Evolutionary conservation across 1,139 yeast species (phyloP), one percentile per base, ranked within the genome.

Genomic region (Hanseniaspora uvarum): DNA sequence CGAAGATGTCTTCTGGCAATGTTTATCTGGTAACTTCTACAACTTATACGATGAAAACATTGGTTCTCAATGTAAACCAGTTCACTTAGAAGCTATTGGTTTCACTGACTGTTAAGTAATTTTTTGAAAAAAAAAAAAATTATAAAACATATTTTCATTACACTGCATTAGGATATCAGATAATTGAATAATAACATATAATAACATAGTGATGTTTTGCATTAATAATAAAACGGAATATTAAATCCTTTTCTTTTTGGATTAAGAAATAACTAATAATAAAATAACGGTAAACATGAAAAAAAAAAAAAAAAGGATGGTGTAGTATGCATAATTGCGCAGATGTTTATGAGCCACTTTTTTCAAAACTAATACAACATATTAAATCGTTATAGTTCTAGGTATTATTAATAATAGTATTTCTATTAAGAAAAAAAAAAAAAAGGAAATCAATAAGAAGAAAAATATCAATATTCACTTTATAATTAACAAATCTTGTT

Each of bases 11-110:
- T 84, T 84, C 81, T 83, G 77, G 79, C 87, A 83, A 74, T 84
- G 94, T 76, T 70, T 76, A 62, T 81, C 88, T 38, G 94, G 94
- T 63, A 74, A 74, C 65, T 84, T 84, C 80, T 83, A 81, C 83
- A 84, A 84, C 79, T 76, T 84, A 70, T 84, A 84, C 72, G 86
- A 83, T 66, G 73, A 81, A 71, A 70, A 76, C 60, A 71, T 81
- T 58, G 88, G 85, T 61, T 70, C 67, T 48, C 87, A 81, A 69
- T 84, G 94, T 75, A 60, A 70, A 54, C 73, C 79, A 52, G 86
- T 84, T 61, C 71, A 81, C 68, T 76, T 84, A 63, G 74, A 73
- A 59, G 72, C 82, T 65, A 79, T 83, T 64, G 83, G 81, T 66
- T 77, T 83, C 62, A 75, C 81, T 59, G 60, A 67, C 49, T 83